These are phyloP conservation scores for Psilocybe cubensis DNA, from an alignment of 768 basidiomycete species.

Conservation along the genomic window DNA sequence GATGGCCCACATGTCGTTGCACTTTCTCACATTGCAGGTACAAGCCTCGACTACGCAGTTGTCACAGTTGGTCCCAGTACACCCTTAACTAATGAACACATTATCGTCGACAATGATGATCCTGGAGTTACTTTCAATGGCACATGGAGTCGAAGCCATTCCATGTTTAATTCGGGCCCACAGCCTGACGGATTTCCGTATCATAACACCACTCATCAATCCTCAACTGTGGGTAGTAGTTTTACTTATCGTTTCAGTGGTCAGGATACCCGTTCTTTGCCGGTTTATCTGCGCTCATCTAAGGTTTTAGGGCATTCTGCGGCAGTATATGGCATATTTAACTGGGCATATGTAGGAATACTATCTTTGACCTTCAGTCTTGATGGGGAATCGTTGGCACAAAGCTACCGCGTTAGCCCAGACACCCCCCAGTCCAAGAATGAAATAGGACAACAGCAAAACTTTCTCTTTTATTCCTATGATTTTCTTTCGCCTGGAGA, in stretches of 20 bases:
- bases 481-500: slow-evolving; percentile 22
- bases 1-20: slow-evolving; percentile 27
- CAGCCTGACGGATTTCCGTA: slow-evolving; percentile 24
- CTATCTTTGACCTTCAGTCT: slow-evolving; percentile 27
- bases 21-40: slow-evolving; percentile 23
- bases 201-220: slow-evolving; percentile 29
- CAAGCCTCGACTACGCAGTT: slow-evolving; percentile 27
- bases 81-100: slow-evolving; percentile 16
- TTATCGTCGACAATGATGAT: slow-evolving; percentile 29
- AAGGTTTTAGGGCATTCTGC: slow-evolving; percentile 20
- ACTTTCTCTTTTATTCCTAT: slow-evolving; percentile 25
- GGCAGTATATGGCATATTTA: slow-evolving; percentile 28
- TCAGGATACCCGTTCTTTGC: slow-evolving; percentile 10
- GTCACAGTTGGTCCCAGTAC: slow-evolving; percentile 25
- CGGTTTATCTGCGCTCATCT: neutral
- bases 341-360: slow-evolving; percentile 24
- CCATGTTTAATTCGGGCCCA: slow-evolving; percentile 18
- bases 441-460: slow-evolving; percentile 25
- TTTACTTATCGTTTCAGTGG: slow-evolving; percentile 33
- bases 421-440: slow-evolving; percentile 20
- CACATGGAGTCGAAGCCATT: slow-evolving; percentile 17
- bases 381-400: slow-evolving; percentile 20
- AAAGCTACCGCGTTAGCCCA: slow-evolving; percentile 22
- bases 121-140: slow-evolving; percentile 15
- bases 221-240: slow-evolving; percentile 18